These are phyloP conservation scores for Yamadazyma kitorensis DNA, from an alignment of 805 yeast species.

Conservation along the genomic window DNA sequence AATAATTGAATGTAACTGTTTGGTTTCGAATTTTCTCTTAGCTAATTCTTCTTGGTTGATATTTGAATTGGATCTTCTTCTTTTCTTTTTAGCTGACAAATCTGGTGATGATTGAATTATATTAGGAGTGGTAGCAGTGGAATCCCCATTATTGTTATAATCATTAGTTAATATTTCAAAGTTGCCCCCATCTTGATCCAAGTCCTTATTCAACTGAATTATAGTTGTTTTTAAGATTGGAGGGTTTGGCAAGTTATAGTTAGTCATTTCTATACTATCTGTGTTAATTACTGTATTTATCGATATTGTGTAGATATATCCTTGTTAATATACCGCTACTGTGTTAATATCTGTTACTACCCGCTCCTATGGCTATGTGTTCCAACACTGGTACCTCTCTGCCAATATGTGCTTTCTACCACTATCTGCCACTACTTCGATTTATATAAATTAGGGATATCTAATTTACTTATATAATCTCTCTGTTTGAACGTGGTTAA, in stretches of 20 bases:
- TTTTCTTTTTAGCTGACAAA: slow-evolving; percentile 29
- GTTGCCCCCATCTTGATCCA: slow-evolving; percentile 40
- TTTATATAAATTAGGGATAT: too few relatives aligned
- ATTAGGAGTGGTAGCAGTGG: slow-evolving; percentile 1
- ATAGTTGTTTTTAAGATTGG: slow-evolving; percentile 45
- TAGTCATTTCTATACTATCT: too few relatives aligned
- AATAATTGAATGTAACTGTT: slow-evolving; percentile 65
- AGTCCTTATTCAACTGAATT: slow-evolving; percentile 41
- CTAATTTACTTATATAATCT: too few relatives aligned
- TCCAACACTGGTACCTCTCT: too few relatives aligned
- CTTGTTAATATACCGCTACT: too few relatives aligned
- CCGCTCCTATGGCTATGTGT: slow-evolving; percentile 8
- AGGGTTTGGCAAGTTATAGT: slow-evolving; percentile 30
- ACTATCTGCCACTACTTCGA: too few relatives aligned
- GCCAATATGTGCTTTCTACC: too few relatives aligned
- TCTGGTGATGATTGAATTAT: slow-evolving; percentile 1
- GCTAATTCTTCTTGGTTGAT: slow-evolving; percentile 41
- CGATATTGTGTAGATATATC: too few relatives aligned
- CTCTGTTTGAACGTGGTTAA: too few relatives aligned
- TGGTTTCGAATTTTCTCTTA: slow-evolving; percentile 40
- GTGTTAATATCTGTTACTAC: slow-evolving; percentile 7
- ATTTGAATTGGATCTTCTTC: slow-evolving; percentile 38
- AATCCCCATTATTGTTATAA: slow-evolving; percentile 14
- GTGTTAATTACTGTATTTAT: too few relatives aligned
- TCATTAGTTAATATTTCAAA: slow-evolving; percentile 43